Percentiles rank a stretch among this genome's conserved stretches.
Conservation (phyloP, 164 flowering plant genomes). For the Warburgia ugandensis region DNA sequence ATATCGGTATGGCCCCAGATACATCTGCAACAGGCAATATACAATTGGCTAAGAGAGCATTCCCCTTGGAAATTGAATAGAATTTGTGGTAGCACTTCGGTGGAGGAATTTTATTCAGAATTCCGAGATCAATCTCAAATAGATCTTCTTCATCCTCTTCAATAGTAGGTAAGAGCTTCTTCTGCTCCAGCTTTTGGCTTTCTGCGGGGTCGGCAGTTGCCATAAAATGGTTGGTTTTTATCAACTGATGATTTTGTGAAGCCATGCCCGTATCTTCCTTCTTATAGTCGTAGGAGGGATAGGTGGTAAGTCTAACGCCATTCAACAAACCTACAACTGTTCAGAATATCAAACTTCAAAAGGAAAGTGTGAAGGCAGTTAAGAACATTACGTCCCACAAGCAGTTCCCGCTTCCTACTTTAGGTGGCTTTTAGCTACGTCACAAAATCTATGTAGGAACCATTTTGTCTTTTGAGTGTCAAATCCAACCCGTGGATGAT, state of each 20-base stretch:
- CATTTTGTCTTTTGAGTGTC: no score
- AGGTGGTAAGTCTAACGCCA: constrained; percentile 1
- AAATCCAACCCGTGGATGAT: no score
- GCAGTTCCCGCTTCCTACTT: no score
- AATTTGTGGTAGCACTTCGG: background rate
- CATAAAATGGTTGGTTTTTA: background rate
- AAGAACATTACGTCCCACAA: no score
- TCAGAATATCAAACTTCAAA: background rate
- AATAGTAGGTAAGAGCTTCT: background rate
- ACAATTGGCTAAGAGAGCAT: background rate
- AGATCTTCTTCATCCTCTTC: background rate
- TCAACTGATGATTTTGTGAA: background rate
- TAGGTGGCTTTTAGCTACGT: no score
- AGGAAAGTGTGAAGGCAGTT: no score
- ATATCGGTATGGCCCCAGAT: background rate
- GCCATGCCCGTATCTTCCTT: no score
- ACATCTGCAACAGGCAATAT: background rate
- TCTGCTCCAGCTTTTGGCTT: background rate
- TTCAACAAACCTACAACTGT: constrained; percentile 1
- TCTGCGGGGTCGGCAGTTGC: background rate
- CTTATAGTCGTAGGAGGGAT: background rate
- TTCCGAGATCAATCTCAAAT: background rate
- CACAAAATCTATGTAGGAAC: no score
- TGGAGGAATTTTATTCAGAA: background rate
- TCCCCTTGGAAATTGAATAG: background rate